Conservation (phyloP, 768 basidiomycete species). For the Cystofilobasidium ferigula region DNA sequence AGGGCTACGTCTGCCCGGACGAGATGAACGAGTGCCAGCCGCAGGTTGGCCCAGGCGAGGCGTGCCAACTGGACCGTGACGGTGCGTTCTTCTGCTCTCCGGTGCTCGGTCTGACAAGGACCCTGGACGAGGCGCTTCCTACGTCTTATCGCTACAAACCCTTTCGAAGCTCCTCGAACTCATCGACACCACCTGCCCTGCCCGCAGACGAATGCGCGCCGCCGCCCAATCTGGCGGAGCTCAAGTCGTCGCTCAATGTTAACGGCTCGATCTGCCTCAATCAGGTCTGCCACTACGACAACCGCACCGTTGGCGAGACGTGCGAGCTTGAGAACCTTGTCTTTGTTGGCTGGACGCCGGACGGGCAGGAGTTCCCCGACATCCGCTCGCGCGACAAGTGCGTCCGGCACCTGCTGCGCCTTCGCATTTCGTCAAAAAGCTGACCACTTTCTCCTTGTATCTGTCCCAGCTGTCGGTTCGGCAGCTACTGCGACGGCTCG, state of each 20-base stretch:
- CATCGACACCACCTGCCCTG: neutral
- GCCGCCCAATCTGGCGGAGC: conserved; percentile 52
- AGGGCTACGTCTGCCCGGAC: conserved; percentile 20
- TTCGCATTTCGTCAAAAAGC: conserved; percentile 24
- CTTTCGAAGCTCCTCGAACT: neutral
- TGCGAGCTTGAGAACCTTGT: conserved; percentile 70
- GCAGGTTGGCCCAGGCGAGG: conserved; percentile 10
- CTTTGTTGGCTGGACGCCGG: conserved; percentile 56
- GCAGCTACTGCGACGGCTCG: conserved; percentile 63
- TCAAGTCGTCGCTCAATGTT: conserved; percentile 53
- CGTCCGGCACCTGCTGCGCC: conserved; percentile 39
- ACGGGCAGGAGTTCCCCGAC: conserved; percentile 48
- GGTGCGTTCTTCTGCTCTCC: conserved; percentile 6
- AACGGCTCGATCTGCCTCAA: conserved; percentile 79
- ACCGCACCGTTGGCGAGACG: conserved; percentile 52
- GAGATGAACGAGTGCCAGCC: conserved; percentile 13
- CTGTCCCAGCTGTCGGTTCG: conserved; percentile 52
- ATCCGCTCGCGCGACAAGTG: conserved; percentile 58
- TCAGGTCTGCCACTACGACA: conserved; percentile 59
- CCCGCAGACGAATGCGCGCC: conserved; percentile 64
- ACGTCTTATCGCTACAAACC: neutral
- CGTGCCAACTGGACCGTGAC: conserved; percentile 22
- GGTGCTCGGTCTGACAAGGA: neutral
- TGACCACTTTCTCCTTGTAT: neutral
- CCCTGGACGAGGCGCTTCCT: neutral